Evolutionary conservation across 2,329 filamentous ascomycete species (phyloP).

Genomic region (Ophiocordyceps sinensis): DNA sequence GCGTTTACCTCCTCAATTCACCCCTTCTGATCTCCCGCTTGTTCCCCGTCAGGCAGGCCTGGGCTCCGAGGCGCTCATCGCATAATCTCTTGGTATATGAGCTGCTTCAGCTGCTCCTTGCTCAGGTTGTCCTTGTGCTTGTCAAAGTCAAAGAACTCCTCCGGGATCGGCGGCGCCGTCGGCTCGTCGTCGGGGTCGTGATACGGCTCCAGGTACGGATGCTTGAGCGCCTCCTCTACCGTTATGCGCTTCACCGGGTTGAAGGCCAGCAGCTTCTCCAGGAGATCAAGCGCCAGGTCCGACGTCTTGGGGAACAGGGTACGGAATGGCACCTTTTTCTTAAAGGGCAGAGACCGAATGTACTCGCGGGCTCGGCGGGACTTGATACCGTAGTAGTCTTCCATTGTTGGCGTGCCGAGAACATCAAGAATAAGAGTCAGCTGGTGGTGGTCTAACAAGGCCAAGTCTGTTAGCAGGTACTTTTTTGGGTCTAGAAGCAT

Average conservation of each 20-base stretch:
- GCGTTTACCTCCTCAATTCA: no score
- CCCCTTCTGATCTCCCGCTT: no score
- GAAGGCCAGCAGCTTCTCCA: slow-evolving; percentile 93
- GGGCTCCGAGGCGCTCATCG: slow-evolving; percentile 21
- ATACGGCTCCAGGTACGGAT: slow-evolving; percentile 96
- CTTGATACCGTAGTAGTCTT: slow-evolving; percentile 99
- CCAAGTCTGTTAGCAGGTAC: no score
- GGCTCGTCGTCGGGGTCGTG: slow-evolving; percentile 98
- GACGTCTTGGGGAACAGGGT: slow-evolving; percentile 98
- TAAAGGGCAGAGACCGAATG: slow-evolving; percentile 94
- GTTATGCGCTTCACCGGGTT: slow-evolving; percentile 98
- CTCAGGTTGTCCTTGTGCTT: slow-evolving; percentile 98
- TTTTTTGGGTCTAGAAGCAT: neutral
- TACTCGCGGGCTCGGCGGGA: slow-evolving; percentile 94
- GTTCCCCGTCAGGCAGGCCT: no score
- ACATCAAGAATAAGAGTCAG: slow-evolving; percentile 94
- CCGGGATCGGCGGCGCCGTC: slow-evolving; percentile 87
- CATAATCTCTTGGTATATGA: slow-evolving; percentile 97
- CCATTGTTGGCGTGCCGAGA: slow-evolving; percentile 96
- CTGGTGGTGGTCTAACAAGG: slow-evolving; percentile 74
- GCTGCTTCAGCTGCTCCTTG: slow-evolving; percentile 93
- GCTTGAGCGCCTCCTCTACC: slow-evolving; percentile 91
- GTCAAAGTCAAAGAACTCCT: slow-evolving; percentile 99
- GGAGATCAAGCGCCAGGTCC: slow-evolving; percentile 81
- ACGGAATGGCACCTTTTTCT: slow-evolving; percentile 99